phyloP scores from a whole-genome alignment of 2,329 filamentous ascomycete genomes.

The Lasiodiplodia hormozganensis region DNA sequence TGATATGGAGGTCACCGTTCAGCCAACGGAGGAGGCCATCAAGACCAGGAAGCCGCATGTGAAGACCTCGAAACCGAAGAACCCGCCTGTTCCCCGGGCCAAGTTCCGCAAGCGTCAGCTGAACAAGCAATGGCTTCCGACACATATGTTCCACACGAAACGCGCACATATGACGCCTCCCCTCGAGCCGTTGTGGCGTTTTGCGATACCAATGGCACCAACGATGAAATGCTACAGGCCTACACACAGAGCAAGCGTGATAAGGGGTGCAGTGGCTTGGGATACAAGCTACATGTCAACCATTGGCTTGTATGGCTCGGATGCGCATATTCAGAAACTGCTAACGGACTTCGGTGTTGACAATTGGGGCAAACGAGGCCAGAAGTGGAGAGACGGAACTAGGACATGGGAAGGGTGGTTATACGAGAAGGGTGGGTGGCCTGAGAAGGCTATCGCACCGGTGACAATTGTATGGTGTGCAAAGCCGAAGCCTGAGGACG shows the following conservation, averaged over 20 bases:
- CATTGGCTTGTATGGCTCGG: slow-evolving; percentile 74
- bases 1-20: slow-evolving; percentile 38
- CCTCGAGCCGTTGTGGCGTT: slow-evolving; percentile 84
- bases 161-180: slow-evolving; percentile 86
- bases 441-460: slow-evolving; percentile 69
- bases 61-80: slow-evolving; percentile 72
- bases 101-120: slow-evolving; percentile 86
- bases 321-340: slow-evolving; percentile 68
- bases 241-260: slow-evolving; percentile 79
- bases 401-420: slow-evolving; percentile 65
- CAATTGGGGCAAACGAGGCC: slow-evolving; percentile 67
- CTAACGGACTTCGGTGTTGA: slow-evolving; percentile 70
- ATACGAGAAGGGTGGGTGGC: slow-evolving; percentile 60
- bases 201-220: slow-evolving; percentile 82
- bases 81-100: slow-evolving; percentile 63
- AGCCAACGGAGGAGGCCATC: slow-evolving; percentile 35
- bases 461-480: slow-evolving; percentile 79
- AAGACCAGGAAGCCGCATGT: slow-evolving; percentile 65
- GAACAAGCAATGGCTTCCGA: slow-evolving; percentile 92
- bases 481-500: slow-evolving; percentile 34
- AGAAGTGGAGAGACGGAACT: slow-evolving; percentile 73
- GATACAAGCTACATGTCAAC: slow-evolving; percentile 95
- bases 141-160: slow-evolving; percentile 93
- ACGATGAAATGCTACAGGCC: slow-evolving; percentile 89
- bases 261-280: slow-evolving; percentile 83